Percentiles rank a stretch among this genome's conserved stretches.
These are phyloP conservation scores for Hymenoscyphus albidus DNA, from an alignment of 2,329 filamentous ascomycete species.

Conservation along the genomic window DNA sequence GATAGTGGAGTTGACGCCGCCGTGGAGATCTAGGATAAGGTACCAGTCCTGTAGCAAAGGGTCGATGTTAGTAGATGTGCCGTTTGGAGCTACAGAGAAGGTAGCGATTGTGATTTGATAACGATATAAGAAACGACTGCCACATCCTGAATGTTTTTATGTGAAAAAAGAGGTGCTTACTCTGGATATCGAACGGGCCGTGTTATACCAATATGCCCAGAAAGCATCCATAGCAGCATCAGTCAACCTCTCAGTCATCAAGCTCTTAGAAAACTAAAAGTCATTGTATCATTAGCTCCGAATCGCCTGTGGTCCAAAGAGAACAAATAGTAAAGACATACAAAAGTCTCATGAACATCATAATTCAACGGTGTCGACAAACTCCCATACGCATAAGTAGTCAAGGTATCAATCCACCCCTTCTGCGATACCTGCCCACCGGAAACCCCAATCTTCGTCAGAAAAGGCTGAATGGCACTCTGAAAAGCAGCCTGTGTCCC, in stretches of 20 bases:
- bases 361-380: constrained; percentile 17
- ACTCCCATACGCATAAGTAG: constrained; percentile 17
- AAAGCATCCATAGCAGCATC: constrained; percentile 15
- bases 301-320: not conserved
- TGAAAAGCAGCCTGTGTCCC: constrained; percentile 17
- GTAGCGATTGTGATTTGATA: not conserved
- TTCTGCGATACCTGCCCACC: constrained; percentile 7
- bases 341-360: constrained; percentile 23
- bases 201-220: constrained; percentile 18
- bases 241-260: constrained; percentile 19
- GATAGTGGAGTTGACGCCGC: constrained; percentile 17
- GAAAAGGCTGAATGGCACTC: constrained; percentile 13
- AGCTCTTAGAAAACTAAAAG: constrained; percentile 20
- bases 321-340: constrained; percentile 3
- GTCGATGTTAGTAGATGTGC: not conserved
- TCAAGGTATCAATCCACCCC: constrained; percentile 19
- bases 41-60: constrained; percentile 18
- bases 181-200: constrained; percentile 2
- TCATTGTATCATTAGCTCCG: not conserved
- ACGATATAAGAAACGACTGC: not conserved
- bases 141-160: not conserved
- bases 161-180: not conserved
- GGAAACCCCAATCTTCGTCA: constrained; percentile 14
- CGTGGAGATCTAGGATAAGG: constrained; percentile 23
- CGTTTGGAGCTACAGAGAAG: not conserved